Base-by-base conservation (phyloP, 1,284 basidiomycete genomes). In the Naganishia liquefaciens region DNA sequence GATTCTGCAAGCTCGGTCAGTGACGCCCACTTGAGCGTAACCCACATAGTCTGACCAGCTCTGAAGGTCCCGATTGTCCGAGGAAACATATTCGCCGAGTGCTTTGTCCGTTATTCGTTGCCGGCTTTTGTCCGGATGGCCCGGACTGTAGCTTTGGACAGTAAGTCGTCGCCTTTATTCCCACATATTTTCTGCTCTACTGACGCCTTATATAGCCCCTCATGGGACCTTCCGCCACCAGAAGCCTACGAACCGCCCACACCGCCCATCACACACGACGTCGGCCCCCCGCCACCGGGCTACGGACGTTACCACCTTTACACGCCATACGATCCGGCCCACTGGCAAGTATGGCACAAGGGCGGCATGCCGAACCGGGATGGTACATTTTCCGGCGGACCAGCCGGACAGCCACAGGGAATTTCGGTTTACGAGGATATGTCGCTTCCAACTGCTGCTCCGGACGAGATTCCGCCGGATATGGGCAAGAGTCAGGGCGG, bases 91-190 rank as follows among this genome's bases (percentile, higher is more conserved):
- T 97, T 40, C 86, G 93, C 54, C 84, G 91, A 55, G 89, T 94
- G 19, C 86, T 91, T 33, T 99, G 96, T 76, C 91, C 93, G 70
- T 81, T 88, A 27, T 99, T 96, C 79, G 79, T 97, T 33, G 90
- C 90, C 15, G 96, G 96, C 2, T 93, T 99, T 77, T 99, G 96
- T 79, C 93, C 93, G n/a, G 79, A 90, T 66, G 96, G 96, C 0
- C 85, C 89, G 40, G 88, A 93, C 49, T 99, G 96, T 79, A 84
- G 88, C 33, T 84, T 87, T 61, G 93, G 93, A 77, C 96, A 99
- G 92, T 94, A 75, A 80, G 91, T 85, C 40, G 39, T 39, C 47
- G 19, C 54, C 42, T 53, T 28, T 9, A 10, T 50, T 28, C 64
- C 67, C 60, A 64, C 47, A 37, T 62, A 62, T 39, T 62, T 39